phyloP scores from a whole-genome alignment of 495 filamentous ascomycete genomes.

The Annulohypoxylon moriforme region DNA sequence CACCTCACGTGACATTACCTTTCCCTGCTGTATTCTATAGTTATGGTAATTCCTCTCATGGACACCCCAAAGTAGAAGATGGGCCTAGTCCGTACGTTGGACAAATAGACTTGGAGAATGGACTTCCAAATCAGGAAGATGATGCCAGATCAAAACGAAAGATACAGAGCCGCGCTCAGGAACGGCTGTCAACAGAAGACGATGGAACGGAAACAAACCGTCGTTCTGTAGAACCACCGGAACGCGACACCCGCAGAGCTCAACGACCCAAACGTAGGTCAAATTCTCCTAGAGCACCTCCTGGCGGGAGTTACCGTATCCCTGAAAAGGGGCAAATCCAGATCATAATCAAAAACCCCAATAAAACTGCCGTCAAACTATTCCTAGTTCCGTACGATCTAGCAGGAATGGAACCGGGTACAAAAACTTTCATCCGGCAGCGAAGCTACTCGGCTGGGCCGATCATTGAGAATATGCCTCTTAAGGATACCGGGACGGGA shows the following conservation, averaged over 20 bases:
- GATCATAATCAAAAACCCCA: slow-evolving; percentile 96
- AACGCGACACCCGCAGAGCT: slow-evolving; percentile 51
- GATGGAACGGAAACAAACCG: slow-evolving; percentile 46
- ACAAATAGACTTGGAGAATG: slow-evolving; percentile 89
- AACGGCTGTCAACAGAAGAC: slow-evolving; percentile 42
- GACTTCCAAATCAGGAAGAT: slow-evolving; percentile 64
- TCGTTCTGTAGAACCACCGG: slow-evolving; percentile 44
- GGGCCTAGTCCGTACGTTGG: slow-evolving; percentile 97
- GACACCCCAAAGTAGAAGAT: slow-evolving; percentile 72
- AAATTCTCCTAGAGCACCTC: slow-evolving; percentile 77
- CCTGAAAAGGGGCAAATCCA: slow-evolving; percentile 95
- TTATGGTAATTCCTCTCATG: slow-evolving; percentile 74
- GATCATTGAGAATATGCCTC: slow-evolving; percentile 74
- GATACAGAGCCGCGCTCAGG: slow-evolving; percentile 51
- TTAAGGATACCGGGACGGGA: slow-evolving; percentile 48
- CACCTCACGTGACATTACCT: slow-evolving; percentile 88
- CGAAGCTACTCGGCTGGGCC: slow-evolving; percentile 92
- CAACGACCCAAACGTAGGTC: slow-evolving; percentile 69
- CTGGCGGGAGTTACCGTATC: slow-evolving; percentile 91
- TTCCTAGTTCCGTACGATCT: slow-evolving; percentile 97
- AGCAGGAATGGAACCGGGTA: slow-evolving; percentile 92
- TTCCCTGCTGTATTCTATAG: slow-evolving; percentile 98
- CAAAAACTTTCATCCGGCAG: slow-evolving; percentile 96
- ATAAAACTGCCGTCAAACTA: slow-evolving; percentile 95
- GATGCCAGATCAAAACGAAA: slow-evolving; percentile 59